Percentiles rank a stretch among this genome's conserved stretches.
phyloP scores from a whole-genome alignment of 2,329 filamentous ascomycete genomes.

The Paraphoma chrysanthemicola region DNA sequence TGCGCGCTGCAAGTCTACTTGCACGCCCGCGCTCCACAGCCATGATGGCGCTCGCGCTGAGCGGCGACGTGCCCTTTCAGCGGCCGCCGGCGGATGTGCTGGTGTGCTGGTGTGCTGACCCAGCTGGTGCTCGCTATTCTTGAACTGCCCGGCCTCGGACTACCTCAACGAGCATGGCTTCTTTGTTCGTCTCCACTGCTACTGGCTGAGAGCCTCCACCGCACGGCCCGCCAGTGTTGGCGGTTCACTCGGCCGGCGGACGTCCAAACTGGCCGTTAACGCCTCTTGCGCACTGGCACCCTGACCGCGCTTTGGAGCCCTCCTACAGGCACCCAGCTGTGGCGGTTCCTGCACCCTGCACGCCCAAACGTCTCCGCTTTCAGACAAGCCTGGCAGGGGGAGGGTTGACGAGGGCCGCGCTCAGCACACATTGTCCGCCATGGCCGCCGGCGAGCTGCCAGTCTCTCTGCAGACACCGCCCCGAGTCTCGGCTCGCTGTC shows the following conservation, averaged over 20 bases:
- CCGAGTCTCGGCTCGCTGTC: conserved; percentile 26
- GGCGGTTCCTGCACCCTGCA: conserved; percentile 36
- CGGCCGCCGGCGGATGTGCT: not conserved
- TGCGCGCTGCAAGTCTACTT: conserved; percentile 22
- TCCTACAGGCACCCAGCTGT: conserved; percentile 29
- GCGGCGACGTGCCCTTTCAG: too few relatives aligned
- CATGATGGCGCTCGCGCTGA: too few relatives aligned
- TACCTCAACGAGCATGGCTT: conserved; percentile 18
- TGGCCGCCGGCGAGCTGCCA: conserved; percentile 20
- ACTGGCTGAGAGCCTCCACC: conserved; percentile 34
- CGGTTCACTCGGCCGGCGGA: conserved; percentile 27
- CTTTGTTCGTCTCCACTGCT: conserved; percentile 12
- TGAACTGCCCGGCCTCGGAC: conserved; percentile 15
- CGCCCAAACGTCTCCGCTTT: conserved; percentile 40
- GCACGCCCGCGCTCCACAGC: not conserved
- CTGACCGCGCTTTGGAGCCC: conserved; percentile 4
- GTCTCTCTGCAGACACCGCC: conserved; percentile 21
- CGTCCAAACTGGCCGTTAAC: conserved; percentile 34
- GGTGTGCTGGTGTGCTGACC: conserved; percentile 2
- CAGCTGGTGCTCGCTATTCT: conserved; percentile 8
- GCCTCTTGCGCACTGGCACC: conserved; percentile 22
- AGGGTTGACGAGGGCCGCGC: conserved; percentile 15
- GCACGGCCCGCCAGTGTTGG: conserved; percentile 34
- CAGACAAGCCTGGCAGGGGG: conserved; percentile 28
- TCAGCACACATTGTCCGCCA: conserved; percentile 7